These are phyloP conservation scores for Trifolium fragiferum DNA, from an alignment of 306 rosid genomes.

Conservation along the genomic window DNA sequence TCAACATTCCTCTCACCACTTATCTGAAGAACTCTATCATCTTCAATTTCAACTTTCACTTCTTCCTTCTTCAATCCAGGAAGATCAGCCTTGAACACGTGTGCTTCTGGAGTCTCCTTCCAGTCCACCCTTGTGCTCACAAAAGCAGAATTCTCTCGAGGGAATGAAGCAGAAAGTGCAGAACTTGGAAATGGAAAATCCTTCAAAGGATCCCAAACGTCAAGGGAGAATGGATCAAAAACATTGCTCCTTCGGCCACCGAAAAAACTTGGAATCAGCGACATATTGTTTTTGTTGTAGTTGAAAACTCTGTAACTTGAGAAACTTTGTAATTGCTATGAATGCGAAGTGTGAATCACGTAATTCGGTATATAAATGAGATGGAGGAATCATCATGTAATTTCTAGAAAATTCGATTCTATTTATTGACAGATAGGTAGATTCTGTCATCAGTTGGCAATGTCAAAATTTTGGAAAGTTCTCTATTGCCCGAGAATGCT, in stretches of 20 bases:
- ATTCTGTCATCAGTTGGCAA: too few relatives aligned
- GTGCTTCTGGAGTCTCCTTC: slow-evolving; percentile 56
- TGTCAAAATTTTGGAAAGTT: too few relatives aligned
- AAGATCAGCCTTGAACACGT: slow-evolving; percentile 51
- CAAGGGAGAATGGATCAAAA: not conserved
- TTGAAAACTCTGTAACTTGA: not conserved
- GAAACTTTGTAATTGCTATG: not conserved
- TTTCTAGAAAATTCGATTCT: not conserved
- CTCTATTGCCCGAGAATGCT: too few relatives aligned
- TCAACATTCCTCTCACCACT: slow-evolving; percentile 48
- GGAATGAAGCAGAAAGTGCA: slow-evolving; percentile 23
- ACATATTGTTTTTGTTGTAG: not conserved
- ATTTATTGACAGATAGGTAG: not conserved
- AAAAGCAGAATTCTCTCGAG: slow-evolving; percentile 40
- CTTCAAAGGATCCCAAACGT: not conserved
- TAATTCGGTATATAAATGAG: not conserved
- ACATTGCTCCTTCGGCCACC: not conserved
- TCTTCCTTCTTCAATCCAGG: slow-evolving; percentile 52
- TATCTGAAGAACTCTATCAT: slow-evolving; percentile 50
- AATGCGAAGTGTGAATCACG: not conserved
- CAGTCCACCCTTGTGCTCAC: slow-evolving; percentile 44
- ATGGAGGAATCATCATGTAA: not conserved
- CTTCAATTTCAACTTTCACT: slow-evolving; percentile 47
- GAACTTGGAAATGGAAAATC: not conserved
- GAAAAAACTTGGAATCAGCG: not conserved